Evolutionary conservation across 2,329 filamentous ascomycete species (phyloP).

Genomic region (Colletotrichum zoysiae): DNA sequence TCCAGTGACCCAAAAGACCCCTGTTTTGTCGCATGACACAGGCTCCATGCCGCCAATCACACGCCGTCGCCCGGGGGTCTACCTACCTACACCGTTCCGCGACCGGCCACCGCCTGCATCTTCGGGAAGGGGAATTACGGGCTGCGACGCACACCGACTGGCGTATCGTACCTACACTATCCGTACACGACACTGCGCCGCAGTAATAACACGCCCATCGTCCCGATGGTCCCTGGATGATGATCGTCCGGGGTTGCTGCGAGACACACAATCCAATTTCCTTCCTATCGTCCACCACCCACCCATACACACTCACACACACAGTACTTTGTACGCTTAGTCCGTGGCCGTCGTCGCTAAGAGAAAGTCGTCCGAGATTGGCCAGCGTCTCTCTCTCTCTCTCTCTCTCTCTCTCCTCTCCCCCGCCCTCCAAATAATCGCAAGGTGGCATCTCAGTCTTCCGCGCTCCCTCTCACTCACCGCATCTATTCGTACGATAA

Average conservation of each 20-base stretch:
- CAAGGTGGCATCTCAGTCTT: slow-evolving; percentile 48
- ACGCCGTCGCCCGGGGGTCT: slow-evolving; percentile 3
- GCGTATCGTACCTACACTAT: not conserved
- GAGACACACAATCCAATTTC: slow-evolving; percentile 24
- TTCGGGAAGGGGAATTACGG: slow-evolving; percentile 7
- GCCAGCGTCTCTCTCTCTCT: slow-evolving; percentile 39
- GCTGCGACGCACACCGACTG: slow-evolving; percentile 34
- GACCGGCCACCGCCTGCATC: slow-evolving; percentile 38
- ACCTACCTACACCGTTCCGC: slow-evolving; percentile 34
- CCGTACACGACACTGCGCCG: too few species aligned
- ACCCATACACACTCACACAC: slow-evolving; percentile 27
- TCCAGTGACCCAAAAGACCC: slow-evolving; percentile 19
- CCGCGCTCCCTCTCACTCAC: slow-evolving; percentile 19
- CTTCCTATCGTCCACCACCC: slow-evolving; percentile 26
- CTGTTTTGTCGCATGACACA: slow-evolving; percentile 17
- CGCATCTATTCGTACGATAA: slow-evolving; percentile 17
- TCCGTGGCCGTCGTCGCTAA: slow-evolving; percentile 8
- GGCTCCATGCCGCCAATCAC: slow-evolving; percentile 24
- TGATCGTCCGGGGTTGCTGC: slow-evolving; percentile 1
- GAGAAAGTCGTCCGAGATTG: slow-evolving; percentile 27
- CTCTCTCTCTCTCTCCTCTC: not conserved
- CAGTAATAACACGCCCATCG: too few species aligned
- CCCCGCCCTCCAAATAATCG: slow-evolving; percentile 39
- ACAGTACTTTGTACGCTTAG: not conserved
- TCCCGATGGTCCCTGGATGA: not conserved